These are phyloP conservation scores for Trifolium pratense DNA, from an alignment of 306 rosid genomes.

Conservation along the genomic window DNA sequence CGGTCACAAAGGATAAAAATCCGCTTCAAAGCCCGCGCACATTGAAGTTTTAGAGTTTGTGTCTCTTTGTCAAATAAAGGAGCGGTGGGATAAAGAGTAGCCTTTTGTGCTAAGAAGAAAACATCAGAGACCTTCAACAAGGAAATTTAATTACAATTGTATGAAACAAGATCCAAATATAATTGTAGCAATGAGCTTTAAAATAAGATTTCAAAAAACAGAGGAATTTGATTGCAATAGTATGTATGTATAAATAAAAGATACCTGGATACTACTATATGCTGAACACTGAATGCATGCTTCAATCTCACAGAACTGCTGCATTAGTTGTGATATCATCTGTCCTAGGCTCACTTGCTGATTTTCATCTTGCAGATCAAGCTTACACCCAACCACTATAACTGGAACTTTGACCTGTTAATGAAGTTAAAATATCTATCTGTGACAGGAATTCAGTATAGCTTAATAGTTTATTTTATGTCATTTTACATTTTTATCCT, in stretches of 20 bases:
- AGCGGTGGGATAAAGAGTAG: slow-evolving; percentile 93
- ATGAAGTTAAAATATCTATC: too few relatives aligned
- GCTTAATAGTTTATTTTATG: too few relatives aligned
- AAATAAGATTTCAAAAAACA: not conserved
- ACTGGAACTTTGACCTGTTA: slow-evolving; percentile 93
- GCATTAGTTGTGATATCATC: slow-evolving; percentile 95
- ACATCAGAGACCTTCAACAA: slow-evolving; percentile 83
- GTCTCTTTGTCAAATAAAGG: slow-evolving; percentile 95
- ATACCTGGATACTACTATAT: slow-evolving; percentile 78
- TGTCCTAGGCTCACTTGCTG: slow-evolving; percentile 85
- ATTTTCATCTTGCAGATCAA: slow-evolving; percentile 69
- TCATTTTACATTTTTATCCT: too few relatives aligned
- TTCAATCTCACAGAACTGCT: slow-evolving; percentile 44
- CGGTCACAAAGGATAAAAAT: slow-evolving; percentile 93
- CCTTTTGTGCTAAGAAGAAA: slow-evolving; percentile 94
- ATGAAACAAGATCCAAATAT: not conserved
- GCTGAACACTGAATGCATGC: slow-evolving; percentile 94
- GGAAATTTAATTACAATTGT: slow-evolving; percentile 22
- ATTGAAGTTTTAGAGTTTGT: slow-evolving; percentile 85
- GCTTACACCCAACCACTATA: slow-evolving; percentile 92
- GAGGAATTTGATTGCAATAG: not conserved
- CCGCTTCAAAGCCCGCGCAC: slow-evolving; percentile 88
- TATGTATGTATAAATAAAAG: not conserved
- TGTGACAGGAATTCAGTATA: too few relatives aligned
- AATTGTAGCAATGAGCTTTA: too few relatives aligned